A percentile compares a stretch with the other conserved stretches of the same genome.
phyloP scores from a whole-genome alignment of 2,329 filamentous ascomycete species.

The Colletotrichum acutatum region DNA sequence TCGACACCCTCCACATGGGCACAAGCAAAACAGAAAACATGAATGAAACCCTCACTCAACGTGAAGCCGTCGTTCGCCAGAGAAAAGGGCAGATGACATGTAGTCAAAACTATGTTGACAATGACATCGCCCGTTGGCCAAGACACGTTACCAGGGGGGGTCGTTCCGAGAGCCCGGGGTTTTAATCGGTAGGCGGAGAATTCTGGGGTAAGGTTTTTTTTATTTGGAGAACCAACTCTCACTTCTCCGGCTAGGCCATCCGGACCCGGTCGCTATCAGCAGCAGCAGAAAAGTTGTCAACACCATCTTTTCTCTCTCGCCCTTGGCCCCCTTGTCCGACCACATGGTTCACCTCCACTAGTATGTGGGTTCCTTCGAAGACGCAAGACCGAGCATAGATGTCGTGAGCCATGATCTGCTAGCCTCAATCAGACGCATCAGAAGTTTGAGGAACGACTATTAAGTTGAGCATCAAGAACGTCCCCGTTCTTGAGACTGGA shows the following conservation, averaged over 20 bases:
- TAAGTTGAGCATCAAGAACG: conserved; percentile 26
- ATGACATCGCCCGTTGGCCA: background rate
- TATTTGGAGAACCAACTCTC: background rate
- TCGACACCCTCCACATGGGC: conserved; percentile 3
- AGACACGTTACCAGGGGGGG: background rate
- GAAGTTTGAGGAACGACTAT: conserved; percentile 25
- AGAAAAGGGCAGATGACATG: conserved; percentile 2
- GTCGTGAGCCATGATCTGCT: conserved; percentile 33
- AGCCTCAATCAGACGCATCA: conserved; percentile 22
- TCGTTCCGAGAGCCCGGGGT: conserved; percentile 1
- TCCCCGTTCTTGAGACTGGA: background rate
- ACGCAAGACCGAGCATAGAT: conserved; percentile 34
- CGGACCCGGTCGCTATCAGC: conserved; percentile 21
- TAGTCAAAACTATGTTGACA: background rate
- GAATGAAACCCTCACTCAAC: background rate
- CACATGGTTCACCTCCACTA: conserved; percentile 34
- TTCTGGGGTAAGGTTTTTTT: conserved; percentile 28
- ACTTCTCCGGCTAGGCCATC: conserved; percentile 15
- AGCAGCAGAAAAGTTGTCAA: conserved; percentile 8
- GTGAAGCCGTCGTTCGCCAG: background rate
- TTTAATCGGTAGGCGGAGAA: conserved; percentile 14
- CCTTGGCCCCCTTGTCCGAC: conserved; percentile 21
- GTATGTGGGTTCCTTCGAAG: conserved; percentile 33
- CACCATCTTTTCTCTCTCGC: conserved; percentile 24
- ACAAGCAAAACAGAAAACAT: background rate